These are phyloP conservation scores for Isoetes taiwanensis DNA, from an alignment of 75 land plant genomes.

Conservation along the genomic window DNA sequence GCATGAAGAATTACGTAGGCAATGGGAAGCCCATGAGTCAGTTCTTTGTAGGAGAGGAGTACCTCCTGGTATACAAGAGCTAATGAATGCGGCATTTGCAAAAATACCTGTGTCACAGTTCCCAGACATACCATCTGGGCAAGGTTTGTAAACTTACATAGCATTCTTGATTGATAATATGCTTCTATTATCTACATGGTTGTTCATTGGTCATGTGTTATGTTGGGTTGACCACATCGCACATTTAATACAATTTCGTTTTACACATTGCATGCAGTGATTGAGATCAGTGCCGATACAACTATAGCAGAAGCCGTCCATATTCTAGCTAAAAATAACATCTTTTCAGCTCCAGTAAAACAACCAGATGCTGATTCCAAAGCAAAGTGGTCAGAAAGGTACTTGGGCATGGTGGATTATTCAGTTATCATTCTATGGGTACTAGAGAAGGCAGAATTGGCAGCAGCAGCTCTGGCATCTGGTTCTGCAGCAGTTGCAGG, in stretches of 20 bases:
- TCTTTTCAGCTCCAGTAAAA: constrained; percentile 72
- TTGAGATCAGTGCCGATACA: constrained; percentile 67
- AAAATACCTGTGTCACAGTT: constrained; percentile 78
- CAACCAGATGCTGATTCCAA: constrained; percentile 31
- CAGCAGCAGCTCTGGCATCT: constrained; percentile 66
- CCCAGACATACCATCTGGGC: constrained; percentile 57
- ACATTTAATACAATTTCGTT: no score
- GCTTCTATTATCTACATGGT: not conserved
- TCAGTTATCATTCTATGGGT: constrained; percentile 81
- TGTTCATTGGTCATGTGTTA: not conserved
- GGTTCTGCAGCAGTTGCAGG: constrained; percentile 66
- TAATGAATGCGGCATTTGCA: constrained; percentile 55
- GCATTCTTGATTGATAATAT: not conserved
- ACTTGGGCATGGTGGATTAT: constrained; percentile 78
- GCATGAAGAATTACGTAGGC: constrained; percentile 12
- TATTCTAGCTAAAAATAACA: constrained; percentile 59
- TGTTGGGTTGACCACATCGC: not conserved
- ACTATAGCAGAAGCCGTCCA: constrained; percentile 59
- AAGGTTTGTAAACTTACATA: constrained; percentile 30
- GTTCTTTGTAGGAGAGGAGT: constrained; percentile 35
- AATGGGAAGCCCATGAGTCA: constrained; percentile 21
- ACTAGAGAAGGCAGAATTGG: constrained; percentile 75
- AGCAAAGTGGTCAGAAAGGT: constrained; percentile 47
- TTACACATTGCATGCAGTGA: constrained; percentile 29
- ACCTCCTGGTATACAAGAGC: constrained; percentile 37